phyloP scores from a whole-genome alignment of 106 monocot species.

The Iris macrosiphon region DNA sequence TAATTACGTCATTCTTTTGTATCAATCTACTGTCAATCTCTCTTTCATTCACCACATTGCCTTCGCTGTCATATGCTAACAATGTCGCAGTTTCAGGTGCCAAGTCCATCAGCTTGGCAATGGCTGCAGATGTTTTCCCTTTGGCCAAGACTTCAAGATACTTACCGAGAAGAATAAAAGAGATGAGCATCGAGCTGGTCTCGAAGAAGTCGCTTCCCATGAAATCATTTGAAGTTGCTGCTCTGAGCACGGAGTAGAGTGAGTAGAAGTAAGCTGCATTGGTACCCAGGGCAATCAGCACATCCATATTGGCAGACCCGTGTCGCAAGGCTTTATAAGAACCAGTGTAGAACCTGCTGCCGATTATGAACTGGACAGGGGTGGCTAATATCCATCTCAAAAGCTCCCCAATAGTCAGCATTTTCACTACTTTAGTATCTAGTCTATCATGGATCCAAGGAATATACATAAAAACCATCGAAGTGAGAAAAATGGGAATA shows the following conservation, averaged over 20 bases:
- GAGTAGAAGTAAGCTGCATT: constrained; percentile 82
- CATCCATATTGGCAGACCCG: constrained; percentile 93
- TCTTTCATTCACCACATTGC: constrained; percentile 50
- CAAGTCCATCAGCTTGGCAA: constrained; percentile 85
- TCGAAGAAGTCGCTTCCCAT: constrained; percentile 77
- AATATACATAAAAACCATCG: constrained; percentile 93
- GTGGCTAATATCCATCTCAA: constrained; percentile 82
- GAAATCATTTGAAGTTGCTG: constrained; percentile 46
- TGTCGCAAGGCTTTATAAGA: constrained; percentile 62
- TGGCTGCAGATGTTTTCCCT: constrained; percentile 86
- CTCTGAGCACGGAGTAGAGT: constrained; percentile 63
- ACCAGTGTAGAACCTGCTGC: constrained; percentile 70
- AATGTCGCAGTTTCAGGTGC: constrained; percentile 74
- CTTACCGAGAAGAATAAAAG: constrained; percentile 84
- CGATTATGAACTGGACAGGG: constrained; percentile 81
- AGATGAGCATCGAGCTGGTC: constrained; percentile 88
- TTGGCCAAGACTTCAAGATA: constrained; percentile 86
- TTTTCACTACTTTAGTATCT: constrained; percentile 62
- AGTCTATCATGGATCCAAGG: constrained; percentile 47
- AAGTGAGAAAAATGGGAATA: constrained; percentile 72
- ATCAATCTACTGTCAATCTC: constrained; percentile 76
- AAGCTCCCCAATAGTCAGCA: constrained; percentile 65
- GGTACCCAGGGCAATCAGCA: constrained; percentile 78
- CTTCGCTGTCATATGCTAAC: constrained; percentile 44
- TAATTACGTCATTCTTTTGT: constrained; percentile 85